Base-by-base conservation (phyloP, 768 basidiomycete genomes). In the Mrakia frigida region DNA sequence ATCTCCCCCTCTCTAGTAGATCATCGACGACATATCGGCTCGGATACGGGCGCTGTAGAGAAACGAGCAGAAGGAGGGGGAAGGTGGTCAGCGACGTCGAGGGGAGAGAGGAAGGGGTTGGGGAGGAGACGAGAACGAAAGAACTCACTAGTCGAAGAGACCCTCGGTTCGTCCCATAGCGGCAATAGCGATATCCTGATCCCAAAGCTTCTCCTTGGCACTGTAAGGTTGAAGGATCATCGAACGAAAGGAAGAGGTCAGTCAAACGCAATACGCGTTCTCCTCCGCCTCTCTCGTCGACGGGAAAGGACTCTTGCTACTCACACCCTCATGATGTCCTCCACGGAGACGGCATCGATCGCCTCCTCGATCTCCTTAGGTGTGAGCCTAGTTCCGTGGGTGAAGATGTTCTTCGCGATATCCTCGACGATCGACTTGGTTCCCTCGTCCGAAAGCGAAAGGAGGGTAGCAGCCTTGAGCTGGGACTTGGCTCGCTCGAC, bases 401-500 rank as follows among this genome's bases (percentile, higher is more conserved):
- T 98, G 77, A 99, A 92, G 77, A 99, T 87, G 83, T 98, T 96
- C 80, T 95, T 87, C n/a, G 97, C 96, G 84, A 98, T 94, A 81
- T 99, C 97, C 86, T 99, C 97, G 46, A 97, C 96, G 78, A 95
- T 88, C 72, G 94, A 93, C 43, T 94, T 98, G 25, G 93, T 91
- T n/a, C 97, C 97, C 81, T 98, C 97, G 71, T 76, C 75, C 33
- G 75, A 76, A 60, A 98, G 86, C 76, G 90, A 87, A 70, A 99
- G 88, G 60, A 99, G 86, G 79, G 98, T 86, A 75, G 90, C 91
- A 72, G 96, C 95, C 87, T 98, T 99, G 80, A 98, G 89, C 86
- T 98, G 97, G 82, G 92, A 94, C 88, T 99, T 99, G 71, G 96
- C 94, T 67, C 97, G 89, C 87, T 98, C 95, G 78, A 98, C 94